Conservation (phyloP, 148 eudicot species). For the Diospyros lotus region DNA sequence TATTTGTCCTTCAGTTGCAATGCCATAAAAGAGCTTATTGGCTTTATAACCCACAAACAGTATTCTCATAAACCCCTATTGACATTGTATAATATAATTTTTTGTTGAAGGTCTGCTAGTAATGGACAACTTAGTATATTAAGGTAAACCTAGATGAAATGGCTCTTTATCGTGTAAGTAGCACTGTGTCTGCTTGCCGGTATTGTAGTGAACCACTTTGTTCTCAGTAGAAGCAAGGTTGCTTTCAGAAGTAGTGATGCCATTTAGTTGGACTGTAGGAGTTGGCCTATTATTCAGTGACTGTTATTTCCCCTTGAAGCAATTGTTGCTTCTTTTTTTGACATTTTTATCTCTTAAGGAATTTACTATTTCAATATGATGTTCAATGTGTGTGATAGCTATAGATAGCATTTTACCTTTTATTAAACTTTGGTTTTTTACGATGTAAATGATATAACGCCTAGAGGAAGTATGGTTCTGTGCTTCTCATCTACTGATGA, state of each 20-base stretch:
- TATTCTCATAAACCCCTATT: too few species aligned
- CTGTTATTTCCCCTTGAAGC: not conserved
- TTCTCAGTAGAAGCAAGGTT: not conserved
- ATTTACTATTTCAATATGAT: not conserved
- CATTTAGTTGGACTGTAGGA: not conserved
- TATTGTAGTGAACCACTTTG: too few species aligned
- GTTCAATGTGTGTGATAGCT: not conserved
- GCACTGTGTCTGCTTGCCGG: too few species aligned
- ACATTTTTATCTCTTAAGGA: constrained; percentile 1
- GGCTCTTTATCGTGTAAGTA: too few species aligned
- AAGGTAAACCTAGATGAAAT: too few species aligned
- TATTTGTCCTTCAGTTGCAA: too few species aligned
- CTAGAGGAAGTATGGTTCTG: constrained; percentile 30
- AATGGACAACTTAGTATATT: too few species aligned
- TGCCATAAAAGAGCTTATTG: too few species aligned
- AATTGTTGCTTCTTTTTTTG: not conserved
- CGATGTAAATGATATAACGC: not conserved
- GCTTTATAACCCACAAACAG: too few species aligned
- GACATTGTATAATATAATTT: too few species aligned
- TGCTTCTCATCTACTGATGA: constrained; percentile 77
- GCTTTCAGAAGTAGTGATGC: not conserved
- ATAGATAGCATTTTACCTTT: not conserved
- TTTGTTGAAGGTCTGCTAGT: too few species aligned
- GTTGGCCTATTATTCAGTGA: not conserved
- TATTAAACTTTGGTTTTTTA: not conserved